Base-by-base conservation (phyloP, 352 stramenopile species). In the Globisporangium rhizosaccharum region DNA sequence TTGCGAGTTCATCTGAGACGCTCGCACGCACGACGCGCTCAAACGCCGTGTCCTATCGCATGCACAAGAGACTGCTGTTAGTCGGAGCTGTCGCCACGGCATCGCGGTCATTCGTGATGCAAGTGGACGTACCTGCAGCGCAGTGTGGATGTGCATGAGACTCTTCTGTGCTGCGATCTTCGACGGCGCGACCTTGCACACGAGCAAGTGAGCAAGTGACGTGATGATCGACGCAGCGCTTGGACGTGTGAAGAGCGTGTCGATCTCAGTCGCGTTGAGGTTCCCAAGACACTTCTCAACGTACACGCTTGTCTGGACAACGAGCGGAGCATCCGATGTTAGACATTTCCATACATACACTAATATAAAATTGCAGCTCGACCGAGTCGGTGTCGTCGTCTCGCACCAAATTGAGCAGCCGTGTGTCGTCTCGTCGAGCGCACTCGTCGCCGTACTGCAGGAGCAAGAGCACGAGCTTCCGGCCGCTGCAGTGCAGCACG, bases 251-350 rank as follows among this genome's bases (percentile, higher is more conserved):
- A 69, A 41, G 10, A 87, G 67, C 37, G 70, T 56, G 1, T 63
- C 39, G 51, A 75, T 60, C 9, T 75, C 69, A 0, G 53, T 28
- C 0, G 68, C 63, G 39, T 65, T 73, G 59, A 81, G 66, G n/a
- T 66, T 73, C 10, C n/a, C 25, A 44, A 85, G 57, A n/a, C 75
- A 82, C 53, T 85, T 87, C 41, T 85, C 77, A 1, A 84, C 68
- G 48, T 87, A 87, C 49, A 85, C 54, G 20, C 68, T 79, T 0
- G 75, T 74, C 77, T 87, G n/a, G 5, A 37, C 3, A 41, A 33
- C 11, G 6, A 26, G 26, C n/a, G 6, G 20, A 55, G 46, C 33
- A 39, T 41, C 10, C 28, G 10, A 18, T 20, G 10, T 48, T 25
- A 39, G 23, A 9, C 7, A 41, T 25, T 44, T 15, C 25, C 33